Evolutionary conservation across 371 early-diverging fungal species (phyloP).

Genomic region (Vavraia culicis): DNA sequence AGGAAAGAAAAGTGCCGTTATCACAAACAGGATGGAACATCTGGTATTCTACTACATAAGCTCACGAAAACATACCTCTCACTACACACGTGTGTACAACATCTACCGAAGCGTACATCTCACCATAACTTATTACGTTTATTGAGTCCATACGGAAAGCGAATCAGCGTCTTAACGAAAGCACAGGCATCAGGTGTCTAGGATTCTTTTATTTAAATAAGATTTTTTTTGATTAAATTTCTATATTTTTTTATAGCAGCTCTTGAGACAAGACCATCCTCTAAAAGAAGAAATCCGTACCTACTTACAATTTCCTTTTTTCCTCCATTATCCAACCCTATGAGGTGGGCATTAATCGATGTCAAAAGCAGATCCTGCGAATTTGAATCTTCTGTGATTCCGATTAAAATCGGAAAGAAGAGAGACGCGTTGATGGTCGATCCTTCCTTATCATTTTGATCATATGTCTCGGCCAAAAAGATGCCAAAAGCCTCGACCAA

Average conservation of each 20-base stretch:
- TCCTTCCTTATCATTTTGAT: constrained; percentile 6
- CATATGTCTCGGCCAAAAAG: constrained; percentile 23
- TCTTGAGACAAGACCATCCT: constrained; percentile 18
- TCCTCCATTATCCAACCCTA: neutral
- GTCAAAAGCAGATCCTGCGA: constrained; percentile 13
- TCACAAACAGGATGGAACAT: too few relatives aligned
- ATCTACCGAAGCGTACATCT: too few relatives aligned
- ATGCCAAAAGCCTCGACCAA: constrained; percentile 32
- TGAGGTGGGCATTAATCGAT: constrained; percentile 1
- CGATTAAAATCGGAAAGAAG: constrained; percentile 14
- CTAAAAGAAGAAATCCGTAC: constrained; percentile 23
- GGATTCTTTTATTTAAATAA: too few relatives aligned
- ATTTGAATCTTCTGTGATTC: neutral
- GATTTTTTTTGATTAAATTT: constrained; percentile 6
- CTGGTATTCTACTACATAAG: too few relatives aligned
- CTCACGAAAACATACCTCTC: too few relatives aligned
- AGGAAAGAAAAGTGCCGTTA: too few relatives aligned
- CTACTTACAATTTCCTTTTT: constrained; percentile 6
- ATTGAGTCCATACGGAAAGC: too few relatives aligned
- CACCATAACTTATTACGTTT: too few relatives aligned
- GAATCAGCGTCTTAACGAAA: too few relatives aligned
- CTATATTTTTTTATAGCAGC: constrained; percentile 10
- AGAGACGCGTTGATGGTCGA: constrained; percentile 15
- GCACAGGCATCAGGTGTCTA: too few relatives aligned
- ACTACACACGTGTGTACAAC: too few relatives aligned